These are phyloP conservation scores for Geranium brycei DNA, from an alignment of 345 rosid species.

Conservation along the genomic window DNA sequence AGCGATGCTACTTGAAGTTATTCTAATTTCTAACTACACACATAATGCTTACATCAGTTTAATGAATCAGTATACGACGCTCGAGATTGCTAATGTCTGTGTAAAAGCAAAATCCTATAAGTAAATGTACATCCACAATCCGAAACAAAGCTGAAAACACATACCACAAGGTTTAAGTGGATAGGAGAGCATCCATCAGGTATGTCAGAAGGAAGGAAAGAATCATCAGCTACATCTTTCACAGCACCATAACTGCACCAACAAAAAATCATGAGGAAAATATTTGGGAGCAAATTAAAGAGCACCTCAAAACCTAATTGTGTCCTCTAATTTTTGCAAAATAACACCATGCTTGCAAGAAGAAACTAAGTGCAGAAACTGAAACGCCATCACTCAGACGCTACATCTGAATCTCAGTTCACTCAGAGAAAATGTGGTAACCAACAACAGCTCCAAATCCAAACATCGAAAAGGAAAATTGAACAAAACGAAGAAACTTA, in stretches of 20 bases:
- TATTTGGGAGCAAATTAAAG: not conserved
- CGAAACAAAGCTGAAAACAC: slow-evolving; percentile 2
- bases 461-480: too few relatives aligned
- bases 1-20: too few relatives aligned
- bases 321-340: not conserved
- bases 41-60: too few relatives aligned
- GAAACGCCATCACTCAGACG: too few relatives aligned
- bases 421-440: too few relatives aligned
- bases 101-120: not conserved
- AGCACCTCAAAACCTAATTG: not conserved
- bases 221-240: slow-evolving; percentile 30
- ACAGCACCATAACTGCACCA: slow-evolving; percentile 53
- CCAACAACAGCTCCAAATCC: too few relatives aligned
- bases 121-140: not conserved
- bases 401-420: too few relatives aligned
- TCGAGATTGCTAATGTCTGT: not conserved
- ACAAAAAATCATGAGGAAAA: not conserved
- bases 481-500: too few relatives aligned
- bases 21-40: too few relatives aligned
- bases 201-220: slow-evolving; percentile 27
- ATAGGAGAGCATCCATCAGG: slow-evolving; percentile 62
- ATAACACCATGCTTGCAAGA: too few relatives aligned
- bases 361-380: too few relatives aligned
- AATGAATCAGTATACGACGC: not conserved
- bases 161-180: slow-evolving; percentile 95